Conservation (phyloP, 306 rosid species). For the Pterocarpus santalinus region DNA sequence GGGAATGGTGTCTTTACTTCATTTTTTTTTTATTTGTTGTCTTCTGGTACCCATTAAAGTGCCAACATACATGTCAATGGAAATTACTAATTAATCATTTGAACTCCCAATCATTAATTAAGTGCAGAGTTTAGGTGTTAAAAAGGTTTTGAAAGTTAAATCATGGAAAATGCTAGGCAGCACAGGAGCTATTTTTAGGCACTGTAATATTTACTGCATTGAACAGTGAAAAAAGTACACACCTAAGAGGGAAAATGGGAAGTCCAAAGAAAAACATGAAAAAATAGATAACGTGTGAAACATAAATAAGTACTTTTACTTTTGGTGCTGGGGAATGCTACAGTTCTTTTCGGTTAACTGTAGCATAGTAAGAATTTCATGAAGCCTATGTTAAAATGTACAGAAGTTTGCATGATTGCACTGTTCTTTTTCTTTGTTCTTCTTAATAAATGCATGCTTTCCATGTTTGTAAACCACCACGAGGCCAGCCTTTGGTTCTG, state of each 20-base stretch:
- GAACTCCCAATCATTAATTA: conserved; percentile 50
- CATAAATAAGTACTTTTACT: conserved; percentile 31
- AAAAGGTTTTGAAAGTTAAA: conserved; percentile 31
- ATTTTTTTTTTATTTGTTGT: conserved; percentile 44
- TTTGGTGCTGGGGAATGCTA: conserved; percentile 21
- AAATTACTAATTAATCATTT: conserved; percentile 51
- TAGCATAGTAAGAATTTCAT: conserved; percentile 5
- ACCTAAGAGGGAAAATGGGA: conserved; percentile 1
- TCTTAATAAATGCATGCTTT: conserved; percentile 35
- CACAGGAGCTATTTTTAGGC: neutral
- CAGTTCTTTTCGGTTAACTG: neutral
- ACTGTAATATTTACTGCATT: conserved; percentile 16
- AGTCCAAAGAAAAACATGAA: conserved; percentile 13
- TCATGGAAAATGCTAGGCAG: conserved; percentile 29
- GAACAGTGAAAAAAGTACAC: conserved; percentile 19
- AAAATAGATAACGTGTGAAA: conserved; percentile 17
- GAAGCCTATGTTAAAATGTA: neutral
- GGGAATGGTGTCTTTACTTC: conserved; percentile 43
- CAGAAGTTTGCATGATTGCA: neutral
- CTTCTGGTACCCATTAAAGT: conserved; percentile 53
- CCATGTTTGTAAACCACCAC: conserved; percentile 38
- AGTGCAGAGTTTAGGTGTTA: conserved; percentile 37
- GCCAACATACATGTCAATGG: conserved; percentile 48
- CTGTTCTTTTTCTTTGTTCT: conserved; percentile 37
- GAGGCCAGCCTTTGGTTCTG: conserved; percentile 38